Evolutionary conservation across 345 rosid species (phyloP), one percentile per base, ranked within the genome.

Genomic region (Isatis tinctoria): DNA sequence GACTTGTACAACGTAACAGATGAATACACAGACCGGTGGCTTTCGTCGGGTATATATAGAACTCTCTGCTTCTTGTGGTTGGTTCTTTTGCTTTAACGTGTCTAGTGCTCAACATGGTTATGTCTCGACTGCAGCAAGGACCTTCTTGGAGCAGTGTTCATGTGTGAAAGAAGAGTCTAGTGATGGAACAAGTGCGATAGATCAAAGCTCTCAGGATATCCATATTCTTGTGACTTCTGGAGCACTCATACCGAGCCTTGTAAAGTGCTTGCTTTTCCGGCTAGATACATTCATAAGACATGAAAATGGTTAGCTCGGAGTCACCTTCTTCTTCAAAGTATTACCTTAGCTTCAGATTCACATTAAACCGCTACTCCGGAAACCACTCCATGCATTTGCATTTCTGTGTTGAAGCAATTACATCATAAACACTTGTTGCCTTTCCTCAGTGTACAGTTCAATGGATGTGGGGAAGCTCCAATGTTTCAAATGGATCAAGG

Each of bases 211-310:
- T 57, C 60, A 73, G 40, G 77, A 82, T 74, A 69, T 93, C 70
- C 88, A 93, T 82, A 70, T 93, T 72, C 76, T 93, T 53, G 96
- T 93, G 82, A 93, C 98, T 76, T 87, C 92, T 1, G 97, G 98
- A 47, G 87, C 93, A 9, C 85, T 93, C 82, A 83, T 93, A 75
- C 98, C 98, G 4, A 93, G 97, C 85, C 88, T 90, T 1, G 89
- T 88, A 48, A 90, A 93, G 80, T 93, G 98, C 83, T 67, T 90
- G 64, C 90, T 90, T 70, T 93, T 87, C 77, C 86, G 87, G 28
- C 84, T 93, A 40, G 87, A 89, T 79, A 45, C 57, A 57, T 81
- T 85, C 76, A 66, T 93, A 73, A 51, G 80, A n/a, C 84, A 78
- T 65, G 88, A 71, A 73, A 86, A 90, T 69, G 92, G 97, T 93